Evolutionary conservation across 495 filamentous ascomycete genomes (phyloP).

Genomic region (Choiromyces venosus): DNA sequence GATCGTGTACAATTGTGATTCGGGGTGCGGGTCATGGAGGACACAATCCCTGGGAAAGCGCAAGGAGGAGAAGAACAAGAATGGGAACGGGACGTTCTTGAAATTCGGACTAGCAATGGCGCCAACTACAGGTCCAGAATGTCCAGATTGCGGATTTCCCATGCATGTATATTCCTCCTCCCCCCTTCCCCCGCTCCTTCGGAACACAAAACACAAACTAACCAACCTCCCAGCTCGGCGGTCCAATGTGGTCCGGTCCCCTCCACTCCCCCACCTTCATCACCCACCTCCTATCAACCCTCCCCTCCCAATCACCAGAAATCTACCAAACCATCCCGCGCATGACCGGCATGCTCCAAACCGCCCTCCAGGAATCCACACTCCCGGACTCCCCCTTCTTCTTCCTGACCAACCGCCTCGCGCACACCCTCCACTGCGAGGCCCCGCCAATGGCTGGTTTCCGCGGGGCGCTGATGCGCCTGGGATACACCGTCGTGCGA

Average conservation of each 20-base stretch:
- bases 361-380: constrained; percentile 67
- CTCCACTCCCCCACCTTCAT: constrained; percentile 80
- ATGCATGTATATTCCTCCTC: constrained; percentile 53
- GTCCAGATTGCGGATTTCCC: constrained; percentile 77
- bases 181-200: neutral
- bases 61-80: constrained; percentile 59
- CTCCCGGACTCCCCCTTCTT: constrained; percentile 63
- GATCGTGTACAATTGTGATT: constrained; percentile 84
- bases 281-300: constrained; percentile 61
- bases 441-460: constrained; percentile 66
- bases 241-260: constrained; percentile 91
- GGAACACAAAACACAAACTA: neutral
- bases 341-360: constrained; percentile 85
- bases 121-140: constrained; percentile 57
- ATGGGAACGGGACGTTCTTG: constrained; percentile 59
- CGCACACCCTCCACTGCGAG: constrained; percentile 68
- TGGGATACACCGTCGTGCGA: constrained; percentile 74
- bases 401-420: constrained; percentile 65
- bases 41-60: constrained; percentile 68
- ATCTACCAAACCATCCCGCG: constrained; percentile 72
- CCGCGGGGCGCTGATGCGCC: constrained; percentile 68
- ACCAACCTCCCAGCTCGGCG: constrained; percentile 51
- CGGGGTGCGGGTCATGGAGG: constrained; percentile 81
- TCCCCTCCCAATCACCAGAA: constrained; percentile 56
- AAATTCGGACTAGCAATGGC: constrained; percentile 68